Evolutionary conservation across 176 grass and related monocot genomes (phyloP).

Genomic region (Stipa capillata): DNA sequence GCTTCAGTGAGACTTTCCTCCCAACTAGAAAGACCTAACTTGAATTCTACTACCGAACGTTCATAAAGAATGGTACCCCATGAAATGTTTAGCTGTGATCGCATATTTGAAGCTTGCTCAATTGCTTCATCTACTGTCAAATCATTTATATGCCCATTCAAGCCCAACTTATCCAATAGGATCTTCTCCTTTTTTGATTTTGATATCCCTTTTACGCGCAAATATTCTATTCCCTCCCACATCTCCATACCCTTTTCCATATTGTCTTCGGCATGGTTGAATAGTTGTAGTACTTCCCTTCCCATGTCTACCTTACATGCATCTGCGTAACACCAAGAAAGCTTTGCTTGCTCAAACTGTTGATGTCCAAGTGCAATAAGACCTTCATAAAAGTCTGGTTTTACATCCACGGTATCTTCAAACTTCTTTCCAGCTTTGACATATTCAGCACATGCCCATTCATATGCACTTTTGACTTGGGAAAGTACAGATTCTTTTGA

Average conservation of each 20-base stretch:
- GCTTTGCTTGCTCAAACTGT: constrained; percentile 90
- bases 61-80: constrained; percentile 96
- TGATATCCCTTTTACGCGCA: constrained; percentile 46
- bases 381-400: constrained; percentile 81
- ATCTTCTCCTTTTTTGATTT: constrained; percentile 54
- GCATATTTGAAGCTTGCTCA: constrained; percentile 58
- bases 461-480: constrained; percentile 55
- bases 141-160: constrained; percentile 39
- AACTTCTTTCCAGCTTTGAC: constrained; percentile 67
- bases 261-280: constrained; percentile 75
- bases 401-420: constrained; percentile 60
- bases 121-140: constrained; percentile 51
- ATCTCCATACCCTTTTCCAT: constrained; percentile 76
- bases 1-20: constrained; percentile 67
- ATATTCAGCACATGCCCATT: constrained; percentile 68
- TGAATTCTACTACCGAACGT: constrained; percentile 78
- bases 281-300: constrained; percentile 66
- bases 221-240: constrained; percentile 74
- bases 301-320: constrained; percentile 54
- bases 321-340: constrained; percentile 74
- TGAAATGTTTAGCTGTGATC: constrained; percentile 78
- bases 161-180: constrained; percentile 34
- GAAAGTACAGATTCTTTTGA: constrained; percentile 33
- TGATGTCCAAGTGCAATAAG: constrained; percentile 63
- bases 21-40: constrained; percentile 71